Evolutionary conservation across 169 alveolate species (phyloP).

Genomic region (Plasmodium falciparum): DNA sequence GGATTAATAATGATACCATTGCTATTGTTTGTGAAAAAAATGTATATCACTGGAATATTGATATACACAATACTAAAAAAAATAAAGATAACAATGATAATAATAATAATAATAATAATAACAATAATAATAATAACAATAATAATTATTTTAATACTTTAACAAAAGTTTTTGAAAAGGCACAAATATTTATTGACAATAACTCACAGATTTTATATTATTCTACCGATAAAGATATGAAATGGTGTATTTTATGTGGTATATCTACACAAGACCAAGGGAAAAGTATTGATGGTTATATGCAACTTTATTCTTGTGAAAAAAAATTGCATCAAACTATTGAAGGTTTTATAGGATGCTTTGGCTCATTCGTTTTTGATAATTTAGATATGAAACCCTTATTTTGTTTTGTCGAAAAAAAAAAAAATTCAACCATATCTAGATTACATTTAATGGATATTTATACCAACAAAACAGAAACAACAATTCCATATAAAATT

Average conservation of each 20-base stretch:
- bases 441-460: conserved; percentile 96
- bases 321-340: conserved; percentile 94
- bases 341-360: conserved; percentile 96
- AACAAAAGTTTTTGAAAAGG: conserved; percentile 90
- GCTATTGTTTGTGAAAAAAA: conserved; percentile 94
- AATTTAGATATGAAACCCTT: conserved; percentile 84
- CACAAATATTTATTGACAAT: conserved; percentile 89
- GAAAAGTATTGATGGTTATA: conserved; percentile 93
- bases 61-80: conserved; percentile 81
- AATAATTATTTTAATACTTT: conserved; percentile 80
- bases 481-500: conserved; percentile 81
- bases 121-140: conserved; percentile 91
- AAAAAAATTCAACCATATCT: conserved; percentile 88
- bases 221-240: conserved; percentile 89
- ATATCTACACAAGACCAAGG: conserved; percentile 92
- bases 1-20: conserved; percentile 92
- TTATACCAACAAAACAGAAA: conserved; percentile 78
- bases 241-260: conserved; percentile 96
- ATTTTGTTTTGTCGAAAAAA: conserved; percentile 95
- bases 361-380: conserved; percentile 91
- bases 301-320: conserved; percentile 95
- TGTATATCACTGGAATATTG: conserved; percentile 94
- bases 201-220: conserved; percentile 94
- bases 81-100: conserved; percentile 85
- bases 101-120: conserved; percentile 93